Conservation (phyloP, 805 yeast species). For the Kluyveromyces dobzhanskii region DNA sequence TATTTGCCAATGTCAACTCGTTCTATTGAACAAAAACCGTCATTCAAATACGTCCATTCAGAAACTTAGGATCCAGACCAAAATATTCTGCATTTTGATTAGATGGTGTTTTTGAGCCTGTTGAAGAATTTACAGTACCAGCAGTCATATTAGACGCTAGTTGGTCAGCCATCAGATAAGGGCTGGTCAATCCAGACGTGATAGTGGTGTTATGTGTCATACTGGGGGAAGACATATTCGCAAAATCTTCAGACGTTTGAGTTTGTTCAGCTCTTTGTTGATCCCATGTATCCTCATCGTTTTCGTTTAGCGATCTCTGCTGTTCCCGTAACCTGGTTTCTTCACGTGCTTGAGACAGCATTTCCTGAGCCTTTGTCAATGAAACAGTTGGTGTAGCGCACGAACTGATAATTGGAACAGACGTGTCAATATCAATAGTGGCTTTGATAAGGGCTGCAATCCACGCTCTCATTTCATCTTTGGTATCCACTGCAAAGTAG, state of each 20-base stretch:
- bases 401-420: slow-evolving; percentile 84
- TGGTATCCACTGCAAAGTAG: slow-evolving; percentile 88
- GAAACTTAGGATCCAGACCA: slow-evolving; percentile 8
- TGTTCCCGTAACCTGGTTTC: slow-evolving; percentile 52
- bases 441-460: slow-evolving; percentile 91
- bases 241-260: slow-evolving; percentile 6
- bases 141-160: slow-evolving; percentile 41
- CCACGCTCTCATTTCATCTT: slow-evolving; percentile 92
- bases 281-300: slow-evolving; percentile 27
- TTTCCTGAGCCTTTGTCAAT: slow-evolving; percentile 74
- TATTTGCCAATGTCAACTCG: no score
- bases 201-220: slow-evolving; percentile 13
- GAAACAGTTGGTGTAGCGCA: slow-evolving; percentile 95
- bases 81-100: slow-evolving; percentile 6
- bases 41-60: slow-evolving; percentile 5
- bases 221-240: slow-evolving; percentile 6
- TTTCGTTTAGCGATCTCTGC: slow-evolving; percentile 23
- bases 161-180: slow-evolving; percentile 60
- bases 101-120: slow-evolving; percentile 3
- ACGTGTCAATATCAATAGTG: slow-evolving; percentile 90
- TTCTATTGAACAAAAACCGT: neutral
- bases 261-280: slow-evolving; percentile 18
- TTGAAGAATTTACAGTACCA: slow-evolving; percentile 4
- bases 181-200: slow-evolving; percentile 52
- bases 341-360: slow-evolving; percentile 75